These are phyloP conservation scores for Podospora conica DNA, from an alignment of 495 filamentous ascomycete genomes.

Conservation along the genomic window DNA sequence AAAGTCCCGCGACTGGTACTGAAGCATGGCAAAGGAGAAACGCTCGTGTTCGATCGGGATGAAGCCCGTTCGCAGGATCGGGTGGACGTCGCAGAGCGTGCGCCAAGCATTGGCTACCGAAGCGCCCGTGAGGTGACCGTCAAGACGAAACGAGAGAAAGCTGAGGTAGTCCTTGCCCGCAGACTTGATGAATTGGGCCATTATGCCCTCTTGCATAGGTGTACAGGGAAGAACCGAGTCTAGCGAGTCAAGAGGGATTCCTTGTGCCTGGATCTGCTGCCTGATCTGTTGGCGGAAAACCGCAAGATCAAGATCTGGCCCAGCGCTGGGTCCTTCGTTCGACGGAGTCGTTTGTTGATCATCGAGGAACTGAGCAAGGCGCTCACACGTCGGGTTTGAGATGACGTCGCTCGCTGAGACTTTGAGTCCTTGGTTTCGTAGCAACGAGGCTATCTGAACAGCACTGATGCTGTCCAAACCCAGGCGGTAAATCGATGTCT, in stretches of 20 bases:
- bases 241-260: conserved; percentile 13
- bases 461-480: conserved; percentile 86
- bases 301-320: conserved; percentile 37
- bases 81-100: conserved; percentile 42
- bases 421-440: conserved; percentile 51
- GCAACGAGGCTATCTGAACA: conserved; percentile 63
- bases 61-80: conserved; percentile 71
- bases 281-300: conserved; percentile 29
- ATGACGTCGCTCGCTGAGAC: conserved; percentile 64
- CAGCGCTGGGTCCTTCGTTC: neutral
- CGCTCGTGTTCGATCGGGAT: conserved; percentile 51
- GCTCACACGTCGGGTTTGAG: conserved; percentile 47
- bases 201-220: conserved; percentile 56
- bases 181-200: conserved; percentile 53
- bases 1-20: conserved; percentile 29
- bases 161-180: conserved; percentile 58
- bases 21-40: conserved; percentile 61
- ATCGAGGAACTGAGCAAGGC: conserved; percentile 22
- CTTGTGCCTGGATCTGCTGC: conserved; percentile 16
- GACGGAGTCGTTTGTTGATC: neutral
- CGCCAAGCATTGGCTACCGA: conserved; percentile 52
- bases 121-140: conserved; percentile 4
- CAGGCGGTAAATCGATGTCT: conserved; percentile 69
- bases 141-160: conserved; percentile 43
- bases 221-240: conserved; percentile 58